phyloP scores from a whole-genome alignment of 768 basidiomycete genomes.

The Leccinum boreale region DNA sequence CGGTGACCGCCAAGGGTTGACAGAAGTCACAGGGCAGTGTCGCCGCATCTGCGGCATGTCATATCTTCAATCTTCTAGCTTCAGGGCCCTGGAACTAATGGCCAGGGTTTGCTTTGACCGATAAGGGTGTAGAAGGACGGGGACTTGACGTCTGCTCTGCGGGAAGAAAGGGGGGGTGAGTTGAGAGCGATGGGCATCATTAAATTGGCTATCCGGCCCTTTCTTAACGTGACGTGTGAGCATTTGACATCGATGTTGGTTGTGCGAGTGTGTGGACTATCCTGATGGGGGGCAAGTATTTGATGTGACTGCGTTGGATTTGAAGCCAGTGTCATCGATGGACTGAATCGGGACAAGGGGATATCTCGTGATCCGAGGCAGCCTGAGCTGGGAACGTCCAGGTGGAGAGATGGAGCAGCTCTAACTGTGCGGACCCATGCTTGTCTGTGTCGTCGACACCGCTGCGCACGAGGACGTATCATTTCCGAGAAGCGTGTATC shows the following conservation, averaged over 20 bases:
- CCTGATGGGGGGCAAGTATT: not conserved
- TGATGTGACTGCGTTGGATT: not conserved
- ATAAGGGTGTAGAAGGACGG: conserved; percentile 37
- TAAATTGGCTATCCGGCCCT: not conserved
- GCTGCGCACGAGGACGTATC: not conserved
- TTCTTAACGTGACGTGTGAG: not conserved
- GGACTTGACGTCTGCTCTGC: conserved; percentile 31
- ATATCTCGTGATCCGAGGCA: not conserved
- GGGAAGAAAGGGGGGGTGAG: conserved; percentile 19
- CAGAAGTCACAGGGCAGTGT: conserved; percentile 35
- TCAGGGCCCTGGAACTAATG: conserved; percentile 29
- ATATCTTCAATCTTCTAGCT: conserved; percentile 9
- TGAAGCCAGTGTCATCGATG: not conserved
- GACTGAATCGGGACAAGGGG: not conserved
- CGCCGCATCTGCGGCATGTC: conserved; percentile 51
- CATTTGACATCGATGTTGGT: not conserved
- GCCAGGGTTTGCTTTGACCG: conserved; percentile 49
- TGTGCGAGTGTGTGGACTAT: not conserved
- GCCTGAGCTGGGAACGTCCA: not conserved
- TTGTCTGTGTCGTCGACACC: not conserved
- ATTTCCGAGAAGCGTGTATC: not conserved
- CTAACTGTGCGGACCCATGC: not conserved
- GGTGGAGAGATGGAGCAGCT: not conserved
- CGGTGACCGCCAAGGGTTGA: conserved; percentile 29
- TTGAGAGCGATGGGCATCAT: not conserved